Percentiles rank a stretch among this genome's conserved stretches.
Conservation (phyloP, 2,329 filamentous ascomycete species). For the Colletotrichum paranaense region DNA sequence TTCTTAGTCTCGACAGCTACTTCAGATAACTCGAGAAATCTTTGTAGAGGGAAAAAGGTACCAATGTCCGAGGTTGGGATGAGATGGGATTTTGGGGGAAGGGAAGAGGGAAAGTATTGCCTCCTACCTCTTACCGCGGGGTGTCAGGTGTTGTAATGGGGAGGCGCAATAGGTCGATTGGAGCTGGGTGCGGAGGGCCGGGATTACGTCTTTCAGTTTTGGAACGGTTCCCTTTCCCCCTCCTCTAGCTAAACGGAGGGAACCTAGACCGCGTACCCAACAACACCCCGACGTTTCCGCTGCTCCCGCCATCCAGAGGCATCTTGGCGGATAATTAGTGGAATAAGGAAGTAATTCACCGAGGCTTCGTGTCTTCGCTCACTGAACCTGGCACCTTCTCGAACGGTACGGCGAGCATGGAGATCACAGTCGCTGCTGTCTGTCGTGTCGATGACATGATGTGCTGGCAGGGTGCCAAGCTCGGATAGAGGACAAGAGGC, state of each 20-base stretch:
- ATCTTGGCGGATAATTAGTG: background rate
- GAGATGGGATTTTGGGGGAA: background rate
- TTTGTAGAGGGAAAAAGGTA: background rate
- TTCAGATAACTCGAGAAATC: background rate
- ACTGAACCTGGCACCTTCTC: background rate
- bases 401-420: background rate
- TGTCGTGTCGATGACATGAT: background rate
- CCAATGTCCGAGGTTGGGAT: background rate
- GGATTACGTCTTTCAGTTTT: slow-evolving; percentile 29
- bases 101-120: background rate
- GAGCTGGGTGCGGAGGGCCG: slow-evolving; percentile 16
- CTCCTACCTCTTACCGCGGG: background rate
- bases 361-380: background rate
- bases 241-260: background rate
- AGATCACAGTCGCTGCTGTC: background rate
- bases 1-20: slow-evolving; percentile 7
- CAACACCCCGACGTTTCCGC: slow-evolving; percentile 6
- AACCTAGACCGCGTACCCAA: background rate
- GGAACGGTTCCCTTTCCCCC: background rate
- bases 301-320: background rate
- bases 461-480: background rate
- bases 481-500: background rate
- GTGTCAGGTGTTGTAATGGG: slow-evolving; percentile 26
- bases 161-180: slow-evolving; percentile 21
- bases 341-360: background rate